A percentile compares a stretch with the other conserved stretches of the same genome.
These are phyloP conservation scores for Botryosphaeria agaves DNA, from an alignment of 2,329 filamentous ascomycete genomes.

Conservation along the genomic window DNA sequence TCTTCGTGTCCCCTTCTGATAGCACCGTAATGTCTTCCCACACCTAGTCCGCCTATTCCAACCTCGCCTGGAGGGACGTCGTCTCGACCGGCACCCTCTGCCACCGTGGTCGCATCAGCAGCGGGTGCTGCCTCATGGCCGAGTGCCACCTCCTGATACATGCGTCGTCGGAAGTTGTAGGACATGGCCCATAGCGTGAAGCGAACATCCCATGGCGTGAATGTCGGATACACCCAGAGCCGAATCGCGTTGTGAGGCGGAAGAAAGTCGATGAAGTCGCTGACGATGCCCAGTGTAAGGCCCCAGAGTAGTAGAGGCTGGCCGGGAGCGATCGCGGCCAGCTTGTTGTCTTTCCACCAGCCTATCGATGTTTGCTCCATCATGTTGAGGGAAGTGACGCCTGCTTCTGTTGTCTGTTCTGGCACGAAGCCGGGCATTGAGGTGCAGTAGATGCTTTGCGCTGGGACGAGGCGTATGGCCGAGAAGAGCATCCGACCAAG, in stretches of 20 bases:
- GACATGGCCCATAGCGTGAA: conserved; percentile 43
- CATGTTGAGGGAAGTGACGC: neutral
- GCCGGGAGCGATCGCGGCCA: conserved; percentile 12
- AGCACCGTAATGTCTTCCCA: conserved; percentile 20
- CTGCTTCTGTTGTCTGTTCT: neutral
- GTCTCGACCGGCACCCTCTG: conserved; percentile 7
- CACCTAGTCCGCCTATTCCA: conserved; percentile 26
- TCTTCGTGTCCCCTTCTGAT: conserved; percentile 13
- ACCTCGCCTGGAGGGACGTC: conserved; percentile 20
- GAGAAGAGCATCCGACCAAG: conserved; percentile 52
- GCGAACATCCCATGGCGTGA: conserved; percentile 44
- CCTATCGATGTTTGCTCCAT: neutral
- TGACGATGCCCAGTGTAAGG: conserved; percentile 47
- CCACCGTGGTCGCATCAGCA: conserved; percentile 5
- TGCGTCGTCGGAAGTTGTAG: conserved; percentile 36
- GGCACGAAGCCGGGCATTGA: conserved; percentile 33
- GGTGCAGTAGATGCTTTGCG: conserved; percentile 40
- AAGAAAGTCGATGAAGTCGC: conserved; percentile 49
- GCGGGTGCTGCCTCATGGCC: conserved; percentile 2
- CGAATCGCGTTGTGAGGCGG: conserved; percentile 45
- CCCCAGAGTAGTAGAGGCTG: conserved; percentile 48
- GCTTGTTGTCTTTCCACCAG: neutral
- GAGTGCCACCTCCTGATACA: conserved; percentile 13
- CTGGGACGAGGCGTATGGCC: conserved; percentile 43
- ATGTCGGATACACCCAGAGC: conserved; percentile 51